These are phyloP conservation scores for Hanseniaspora mollemarum DNA, from an alignment of 805 yeast genomes.

Conservation along the genomic window DNA sequence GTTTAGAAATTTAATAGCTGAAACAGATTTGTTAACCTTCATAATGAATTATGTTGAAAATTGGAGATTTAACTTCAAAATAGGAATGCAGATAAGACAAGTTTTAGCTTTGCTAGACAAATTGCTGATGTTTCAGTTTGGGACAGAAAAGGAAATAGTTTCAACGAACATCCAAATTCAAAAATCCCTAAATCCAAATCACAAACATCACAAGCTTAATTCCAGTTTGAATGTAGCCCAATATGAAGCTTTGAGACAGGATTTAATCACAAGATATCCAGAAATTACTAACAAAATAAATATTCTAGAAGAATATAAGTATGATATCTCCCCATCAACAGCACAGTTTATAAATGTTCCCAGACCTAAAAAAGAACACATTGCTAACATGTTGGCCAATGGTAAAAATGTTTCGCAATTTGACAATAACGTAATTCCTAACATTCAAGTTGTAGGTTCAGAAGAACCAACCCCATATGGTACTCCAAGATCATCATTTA, in stretches of 20 bases:
- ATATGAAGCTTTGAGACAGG: conserved; percentile 68
- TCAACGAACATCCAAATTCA: conserved; percentile 16
- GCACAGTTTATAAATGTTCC: conserved; percentile 52
- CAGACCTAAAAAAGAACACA: conserved; percentile 34
- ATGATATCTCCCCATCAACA: conserved; percentile 43
- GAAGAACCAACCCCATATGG: conserved; percentile 78
- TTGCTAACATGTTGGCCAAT: conserved; percentile 22
- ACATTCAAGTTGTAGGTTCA: conserved; percentile 49
- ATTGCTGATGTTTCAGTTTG: conserved; percentile 49
- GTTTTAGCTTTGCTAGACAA: conserved; percentile 45
- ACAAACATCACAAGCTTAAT: neutral
- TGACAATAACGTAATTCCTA: conserved; percentile 31
- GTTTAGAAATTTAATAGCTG: conserved; percentile 21
- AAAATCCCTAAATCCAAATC: neutral
- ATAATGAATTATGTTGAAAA: conserved; percentile 45
- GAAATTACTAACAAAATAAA: conserved; percentile 32
- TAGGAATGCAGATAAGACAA: conserved; percentile 43
- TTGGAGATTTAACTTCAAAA: conserved; percentile 50
- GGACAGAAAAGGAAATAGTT: conserved; percentile 34
- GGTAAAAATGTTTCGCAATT: conserved; percentile 7
- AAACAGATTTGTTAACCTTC: conserved; percentile 34
- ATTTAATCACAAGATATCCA: conserved; percentile 65
- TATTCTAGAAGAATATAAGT: conserved; percentile 39
- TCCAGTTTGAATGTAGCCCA: conserved; percentile 35
- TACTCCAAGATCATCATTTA: conserved; percentile 33